Evolutionary conservation across 768 basidiomycete genomes (phyloP), one percentile per base, ranked within the genome.

Genomic region (Termitomyces sp.): DNA sequence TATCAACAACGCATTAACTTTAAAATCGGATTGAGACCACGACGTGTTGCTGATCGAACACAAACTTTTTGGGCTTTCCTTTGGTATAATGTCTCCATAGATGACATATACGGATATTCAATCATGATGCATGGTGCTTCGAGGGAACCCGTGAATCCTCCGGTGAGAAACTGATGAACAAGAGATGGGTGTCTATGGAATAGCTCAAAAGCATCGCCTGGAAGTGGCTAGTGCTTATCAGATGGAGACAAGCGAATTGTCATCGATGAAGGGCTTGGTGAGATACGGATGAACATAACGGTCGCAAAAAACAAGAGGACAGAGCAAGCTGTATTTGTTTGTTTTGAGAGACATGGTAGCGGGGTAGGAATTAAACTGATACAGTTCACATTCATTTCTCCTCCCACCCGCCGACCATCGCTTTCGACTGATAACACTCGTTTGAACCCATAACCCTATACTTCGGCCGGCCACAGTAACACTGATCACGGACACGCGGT

Each of bases 401-500:
- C 56, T 45, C 43, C 6, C 54, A 32, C 44, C 44, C 25, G 42
- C 43, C 58, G 43, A 53, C 55, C 54, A 54, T 53, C 23, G 40
- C 38, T 59, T 53, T 50, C 27, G 51, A 56, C 57, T 45, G 58
- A 58, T 56, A 62, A 61, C 64, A 54, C 58, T 65, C 64, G 27
- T 65, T 65, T 65, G 53, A 52, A 37, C 55, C 46, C 55, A 50
- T 46, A 60, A 55, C 40, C 58, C 53, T 56, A 43, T 57, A 62
- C 56, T 58, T 46, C 34, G 54, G 50, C 50, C 55, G 56, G 54
- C 44, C 43, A 54, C 47, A 57, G 53, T 38, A 45, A 52, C 50
- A 50, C 42, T 50, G 52, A 58, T 61, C 49, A 45, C 25, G 45
- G 44, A 59, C 62, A 65, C 64, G 60, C 62, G 59, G 61, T 59